phyloP scores from a whole-genome alignment of 2,329 filamentous ascomycete genomes.

The Sphaerulina populicola region DNA sequence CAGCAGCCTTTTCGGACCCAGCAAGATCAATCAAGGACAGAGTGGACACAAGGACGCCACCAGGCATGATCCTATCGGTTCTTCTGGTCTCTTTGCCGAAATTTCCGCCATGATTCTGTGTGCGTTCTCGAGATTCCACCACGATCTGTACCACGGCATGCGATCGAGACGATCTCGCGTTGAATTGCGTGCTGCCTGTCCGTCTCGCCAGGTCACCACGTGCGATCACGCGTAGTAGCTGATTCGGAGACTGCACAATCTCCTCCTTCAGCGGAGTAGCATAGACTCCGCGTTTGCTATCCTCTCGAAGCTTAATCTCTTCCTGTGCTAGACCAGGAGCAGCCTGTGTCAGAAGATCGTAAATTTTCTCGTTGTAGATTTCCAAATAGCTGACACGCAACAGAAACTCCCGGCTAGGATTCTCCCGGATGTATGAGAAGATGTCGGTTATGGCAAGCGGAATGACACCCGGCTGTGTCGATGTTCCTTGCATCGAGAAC shows the following conservation, averaged over 20 bases:
- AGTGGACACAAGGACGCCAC: slow-evolving; percentile 90
- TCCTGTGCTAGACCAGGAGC: slow-evolving; percentile 60
- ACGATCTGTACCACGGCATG: slow-evolving; percentile 98
- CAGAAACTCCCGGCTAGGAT: slow-evolving; percentile 85
- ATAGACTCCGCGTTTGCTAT: slow-evolving; percentile 93
- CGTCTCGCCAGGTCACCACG: slow-evolving; percentile 83
- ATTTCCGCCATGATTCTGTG: slow-evolving; percentile 35
- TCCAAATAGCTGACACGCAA: slow-evolving; percentile 95
- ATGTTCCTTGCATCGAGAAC: slow-evolving; percentile 98
- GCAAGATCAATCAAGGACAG: slow-evolving; percentile 92
- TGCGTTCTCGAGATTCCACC: slow-evolving; percentile 87
- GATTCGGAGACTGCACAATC: slow-evolving; percentile 95
- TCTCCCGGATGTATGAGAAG: slow-evolving; percentile 97
- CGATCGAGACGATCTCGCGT: slow-evolving; percentile 90
- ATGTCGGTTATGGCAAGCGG: slow-evolving; percentile 97
- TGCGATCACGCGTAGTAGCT: slow-evolving; percentile 87
- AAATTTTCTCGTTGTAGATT: slow-evolving; percentile 97
- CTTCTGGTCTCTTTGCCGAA: slow-evolving; percentile 55
- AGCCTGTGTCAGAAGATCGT: slow-evolving; percentile 74
- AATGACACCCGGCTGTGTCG: slow-evolving; percentile 90
- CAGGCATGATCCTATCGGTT: slow-evolving; percentile 55
- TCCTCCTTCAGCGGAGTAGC: slow-evolving; percentile 94
- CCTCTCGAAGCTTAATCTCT: slow-evolving; percentile 94
- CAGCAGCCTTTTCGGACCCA: slow-evolving; percentile 90
- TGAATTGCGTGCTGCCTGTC: slow-evolving; percentile 94